Percentiles rank a stretch among this genome's conserved stretches.
phyloP scores from a whole-genome alignment of 805 yeast genomes.

The Deakozyma indianensis region DNA sequence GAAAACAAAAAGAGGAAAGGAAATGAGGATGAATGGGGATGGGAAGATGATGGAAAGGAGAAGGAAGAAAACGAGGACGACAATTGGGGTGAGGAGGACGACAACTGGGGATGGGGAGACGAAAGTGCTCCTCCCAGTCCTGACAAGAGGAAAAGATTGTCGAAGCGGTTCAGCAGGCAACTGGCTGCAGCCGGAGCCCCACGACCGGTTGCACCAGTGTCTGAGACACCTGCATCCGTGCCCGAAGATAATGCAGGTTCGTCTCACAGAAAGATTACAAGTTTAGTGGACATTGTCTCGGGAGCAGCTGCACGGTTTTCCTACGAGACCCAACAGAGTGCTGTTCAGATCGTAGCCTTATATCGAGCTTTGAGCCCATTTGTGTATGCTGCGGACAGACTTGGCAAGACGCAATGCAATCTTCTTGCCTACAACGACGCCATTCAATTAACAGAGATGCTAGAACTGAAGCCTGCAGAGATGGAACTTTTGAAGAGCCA shows the following conservation, averaged over 20 bases:
- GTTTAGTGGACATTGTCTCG: neutral
- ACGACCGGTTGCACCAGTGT: neutral
- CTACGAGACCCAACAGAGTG: neutral
- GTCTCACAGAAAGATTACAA: neutral
- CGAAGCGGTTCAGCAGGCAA: neutral
- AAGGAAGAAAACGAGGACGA: neutral
- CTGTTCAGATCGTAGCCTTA: conserved; percentile 7
- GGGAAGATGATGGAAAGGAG: conserved; percentile 10
- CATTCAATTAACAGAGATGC: conserved; percentile 1
- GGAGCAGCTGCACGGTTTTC: neutral
- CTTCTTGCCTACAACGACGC: conserved; percentile 5
- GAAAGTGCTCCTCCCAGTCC: neutral
- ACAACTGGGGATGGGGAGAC: conserved; percentile 1
- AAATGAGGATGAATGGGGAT: conserved; percentile 10
- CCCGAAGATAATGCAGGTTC: neutral
- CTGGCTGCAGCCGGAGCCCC: neutral
- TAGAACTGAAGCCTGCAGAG: conserved; percentile 2
- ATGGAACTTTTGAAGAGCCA: conserved; percentile 4
- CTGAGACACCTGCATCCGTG: neutral
- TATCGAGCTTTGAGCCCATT: conserved; percentile 12
- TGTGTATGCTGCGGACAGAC: conserved; percentile 5
- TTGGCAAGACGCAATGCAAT: neutral
- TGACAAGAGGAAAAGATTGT: neutral
- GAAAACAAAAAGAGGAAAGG: conserved; percentile 4
- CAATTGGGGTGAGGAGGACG: neutral